Base-by-base conservation (phyloP, 202 grass and related monocot species). In the Hordeum pubiflorum region DNA sequence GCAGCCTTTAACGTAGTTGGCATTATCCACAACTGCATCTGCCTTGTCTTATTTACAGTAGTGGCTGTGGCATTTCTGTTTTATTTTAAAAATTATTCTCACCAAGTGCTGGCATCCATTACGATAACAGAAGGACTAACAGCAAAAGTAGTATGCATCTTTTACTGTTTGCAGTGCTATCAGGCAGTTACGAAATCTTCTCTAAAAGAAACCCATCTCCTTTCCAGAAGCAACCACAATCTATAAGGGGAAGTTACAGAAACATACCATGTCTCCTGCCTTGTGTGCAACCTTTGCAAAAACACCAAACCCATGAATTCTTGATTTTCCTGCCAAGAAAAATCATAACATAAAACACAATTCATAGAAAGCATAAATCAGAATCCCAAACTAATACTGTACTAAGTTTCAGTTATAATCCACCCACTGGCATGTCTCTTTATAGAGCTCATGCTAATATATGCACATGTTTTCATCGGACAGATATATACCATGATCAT, bases 271-370 rank as follows among this genome's bases (percentile, higher is more conserved):
- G 76, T 99, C 96, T 34, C 96, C 96, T 58, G 96, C 96, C 82
- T 93, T 99, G 84, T 95, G 92, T 74, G 87, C 54, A 82, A 95
- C 75, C 85, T 99, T 99, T 57, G 96, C 83, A 77, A 99, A 99
- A 81, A 99, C 92, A 73, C 96, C 96, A 90, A 89, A 99, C 63
- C 96, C 92, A 90, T 99, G 96, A 84, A 99, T 99, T 86, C 85
- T 95, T 80, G 96, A 99, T 88, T 99, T 99, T 79, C 95, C 95
- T 98, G 75, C 61, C 9, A 89, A 75, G 84, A 80, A 34, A 65
- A 21, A 54, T 52, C 38, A 40, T 41, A 29, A 67, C 56, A 74
- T 82, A 24, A 79, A 39, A 1, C 40, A 31, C 64, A 52, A 23
- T 74, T 85, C 9, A 61, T 17, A 81, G 24, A 48, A 63, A 63